phyloP scores from a whole-genome alignment of 2,329 filamentous ascomycete species.

The Cordyceps tenuipes region DNA sequence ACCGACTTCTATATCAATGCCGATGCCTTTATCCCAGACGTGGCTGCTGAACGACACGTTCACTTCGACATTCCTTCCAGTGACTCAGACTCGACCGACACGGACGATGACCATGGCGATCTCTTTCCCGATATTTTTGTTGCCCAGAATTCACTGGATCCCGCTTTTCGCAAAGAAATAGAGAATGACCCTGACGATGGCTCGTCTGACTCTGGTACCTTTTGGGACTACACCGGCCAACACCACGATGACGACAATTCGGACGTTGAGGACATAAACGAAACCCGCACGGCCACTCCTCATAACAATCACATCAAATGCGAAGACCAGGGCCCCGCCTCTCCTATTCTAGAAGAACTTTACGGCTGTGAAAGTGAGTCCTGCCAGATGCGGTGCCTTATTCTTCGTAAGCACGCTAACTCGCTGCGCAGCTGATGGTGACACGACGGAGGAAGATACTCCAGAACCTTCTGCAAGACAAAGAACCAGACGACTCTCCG shows the following conservation, averaged over 20 bases:
- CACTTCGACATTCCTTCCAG: constrained; percentile 64
- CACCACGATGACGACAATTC: constrained; percentile 28
- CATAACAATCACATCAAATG: constrained; percentile 21
- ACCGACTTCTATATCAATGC: constrained; percentile 35
- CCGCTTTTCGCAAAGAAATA: constrained; percentile 63
- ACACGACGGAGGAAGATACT: constrained; percentile 53
- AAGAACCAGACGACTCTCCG: constrained; percentile 36
- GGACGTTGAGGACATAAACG: constrained; percentile 35
- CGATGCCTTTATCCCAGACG: constrained; percentile 34
- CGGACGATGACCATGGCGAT: constrained; percentile 52
- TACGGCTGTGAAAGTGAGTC: constrained; percentile 55
- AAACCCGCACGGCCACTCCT: constrained; percentile 36
- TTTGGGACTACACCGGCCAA: constrained; percentile 54
- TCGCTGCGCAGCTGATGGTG: constrained; percentile 43
- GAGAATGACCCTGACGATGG: constrained; percentile 56
- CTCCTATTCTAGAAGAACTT: constrained; percentile 33
- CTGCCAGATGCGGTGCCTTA: constrained; percentile 14
- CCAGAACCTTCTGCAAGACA: constrained; percentile 41
- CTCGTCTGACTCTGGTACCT: constrained; percentile 48
- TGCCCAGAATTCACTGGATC: constrained; percentile 64
- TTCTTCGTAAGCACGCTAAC: constrained; percentile 29
- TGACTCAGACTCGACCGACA: constrained; percentile 58
- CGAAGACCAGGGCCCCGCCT: constrained; percentile 21
- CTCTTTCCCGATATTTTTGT: constrained; percentile 75
- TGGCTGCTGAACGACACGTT: constrained; percentile 51